A percentile compares a stretch with the other conserved stretches of the same genome.
Evolutionary conservation across 352 stramenopile species (phyloP).

Genomic region (Pythium folliculosum): DNA sequence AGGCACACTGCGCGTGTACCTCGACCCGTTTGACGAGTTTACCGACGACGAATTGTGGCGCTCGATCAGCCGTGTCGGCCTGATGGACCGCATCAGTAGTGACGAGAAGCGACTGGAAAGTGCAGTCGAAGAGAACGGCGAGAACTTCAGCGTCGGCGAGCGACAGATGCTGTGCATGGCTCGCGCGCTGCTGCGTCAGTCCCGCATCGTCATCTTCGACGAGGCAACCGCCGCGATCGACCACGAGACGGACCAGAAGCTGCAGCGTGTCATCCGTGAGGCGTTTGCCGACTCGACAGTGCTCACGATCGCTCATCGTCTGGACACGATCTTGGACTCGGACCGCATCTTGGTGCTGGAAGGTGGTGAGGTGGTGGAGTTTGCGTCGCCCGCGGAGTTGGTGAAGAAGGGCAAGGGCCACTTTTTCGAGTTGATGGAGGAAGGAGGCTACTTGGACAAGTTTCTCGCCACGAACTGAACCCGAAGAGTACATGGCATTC

Average conservation of each 20-base stretch:
- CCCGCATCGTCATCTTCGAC: constrained; percentile 91
- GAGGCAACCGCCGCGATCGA: constrained; percentile 85
- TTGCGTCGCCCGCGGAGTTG: constrained; percentile 75
- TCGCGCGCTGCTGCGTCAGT: constrained; percentile 80
- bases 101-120: constrained; percentile 10
- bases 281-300: constrained; percentile 89
- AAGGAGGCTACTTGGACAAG: constrained; percentile 42
- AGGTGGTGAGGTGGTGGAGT: constrained; percentile 82
- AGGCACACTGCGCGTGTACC: constrained; percentile 74
- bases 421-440: constrained; percentile 54
- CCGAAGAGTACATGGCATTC: too few species aligned
- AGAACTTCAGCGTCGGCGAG: constrained; percentile 92
- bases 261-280: constrained; percentile 74
- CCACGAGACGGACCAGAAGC: constrained; percentile 51
- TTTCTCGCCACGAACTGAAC: constrained; percentile 1
- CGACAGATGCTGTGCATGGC: constrained; percentile 92
- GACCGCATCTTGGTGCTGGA: constrained; percentile 90
- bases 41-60: constrained; percentile 66
- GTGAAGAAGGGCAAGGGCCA: constrained; percentile 38
- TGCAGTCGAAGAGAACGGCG: constrained; percentile 66
- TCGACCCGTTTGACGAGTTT: constrained; percentile 85
- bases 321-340: constrained; percentile 92
- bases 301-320: constrained; percentile 92
- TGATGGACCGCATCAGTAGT: constrained; percentile 38
- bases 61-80: constrained; percentile 59